phyloP scores from a whole-genome alignment of 2,329 filamentous ascomycete species.

The Xylaria sp. region DNA sequence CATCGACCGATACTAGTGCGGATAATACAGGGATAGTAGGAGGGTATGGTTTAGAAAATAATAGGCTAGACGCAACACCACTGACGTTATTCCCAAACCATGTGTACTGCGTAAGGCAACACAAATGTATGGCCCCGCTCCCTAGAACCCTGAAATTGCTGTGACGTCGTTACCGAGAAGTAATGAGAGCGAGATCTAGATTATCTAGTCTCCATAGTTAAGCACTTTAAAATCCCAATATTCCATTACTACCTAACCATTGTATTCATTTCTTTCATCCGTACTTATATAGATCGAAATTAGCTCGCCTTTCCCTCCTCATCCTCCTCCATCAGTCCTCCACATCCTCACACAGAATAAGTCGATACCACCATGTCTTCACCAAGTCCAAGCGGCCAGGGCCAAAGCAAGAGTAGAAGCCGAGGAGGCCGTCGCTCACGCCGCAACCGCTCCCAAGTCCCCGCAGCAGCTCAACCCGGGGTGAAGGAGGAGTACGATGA shows the following conservation, averaged over 20 bases:
- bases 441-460: conserved; percentile 43
- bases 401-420: conserved; percentile 40
- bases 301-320: not conserved
- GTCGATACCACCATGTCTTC: conserved; percentile 42
- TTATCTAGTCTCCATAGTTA: not conserved
- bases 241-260: conserved; percentile 4
- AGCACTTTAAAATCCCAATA: conserved; percentile 2
- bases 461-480: conserved; percentile 40
- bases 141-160: conserved; percentile 18
- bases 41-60: conserved; percentile 13
- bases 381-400: conserved; percentile 39
- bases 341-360: conserved; percentile 5
- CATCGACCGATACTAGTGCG: not conserved
- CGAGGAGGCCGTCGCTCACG: conserved; percentile 44
- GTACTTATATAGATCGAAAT: not conserved
- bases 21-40: not conserved
- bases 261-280: not conserved
- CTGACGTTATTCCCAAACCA: conserved; percentile 31
- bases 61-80: conserved; percentile 8
- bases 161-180: conserved; percentile 28
- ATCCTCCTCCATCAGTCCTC: too few relatives aligned
- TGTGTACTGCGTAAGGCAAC: conserved; percentile 7
- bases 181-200: conserved; percentile 4
- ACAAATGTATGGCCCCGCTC: conserved; percentile 16
- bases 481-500: conserved; percentile 41